These are phyloP conservation scores for Rubroboletus pulcherrimus DNA, from an alignment of 768 basidiomycete species.

Conservation along the genomic window DNA sequence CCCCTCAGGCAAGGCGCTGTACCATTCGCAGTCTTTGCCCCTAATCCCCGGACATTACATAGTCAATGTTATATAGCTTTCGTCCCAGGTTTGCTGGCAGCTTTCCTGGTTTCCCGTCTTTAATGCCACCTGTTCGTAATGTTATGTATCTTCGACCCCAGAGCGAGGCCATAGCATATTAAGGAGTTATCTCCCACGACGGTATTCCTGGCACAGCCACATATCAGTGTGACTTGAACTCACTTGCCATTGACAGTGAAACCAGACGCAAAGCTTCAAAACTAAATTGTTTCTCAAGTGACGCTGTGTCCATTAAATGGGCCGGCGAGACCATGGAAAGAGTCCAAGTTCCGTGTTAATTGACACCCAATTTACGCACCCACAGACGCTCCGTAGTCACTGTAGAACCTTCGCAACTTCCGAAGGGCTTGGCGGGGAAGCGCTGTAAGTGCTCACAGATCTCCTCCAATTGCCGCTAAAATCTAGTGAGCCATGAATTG, in stretches of 20 bases:
- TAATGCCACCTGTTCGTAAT: slow-evolving; percentile 13
- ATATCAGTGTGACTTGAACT: not conserved
- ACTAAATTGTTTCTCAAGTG: no score
- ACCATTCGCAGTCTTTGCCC: not conserved
- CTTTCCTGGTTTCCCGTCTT: slow-evolving; percentile 1
- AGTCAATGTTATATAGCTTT: not conserved
- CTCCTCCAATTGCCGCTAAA: not conserved
- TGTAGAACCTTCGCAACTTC: not conserved
- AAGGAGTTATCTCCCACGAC: not conserved
- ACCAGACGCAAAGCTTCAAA: no score
- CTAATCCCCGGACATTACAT: slow-evolving; percentile 1
- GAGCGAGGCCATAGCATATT: no score
- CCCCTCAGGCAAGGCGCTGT: not conserved
- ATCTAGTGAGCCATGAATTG: not conserved
- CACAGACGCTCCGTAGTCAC: not conserved
- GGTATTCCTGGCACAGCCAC: not conserved
- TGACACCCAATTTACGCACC: no score
- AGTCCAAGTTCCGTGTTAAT: no score
- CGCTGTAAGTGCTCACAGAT: not conserved
- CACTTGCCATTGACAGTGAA: no score
- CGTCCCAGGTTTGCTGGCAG: not conserved
- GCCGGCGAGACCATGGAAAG: no score
- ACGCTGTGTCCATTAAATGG: no score
- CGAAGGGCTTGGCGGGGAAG: not conserved
- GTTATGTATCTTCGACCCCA: slow-evolving; percentile 1